A percentile compares a stretch with the other conserved stretches of the same genome.
Evolutionary conservation across 2,329 filamentous ascomycete species (phyloP).

Genomic region (Hypoxylon sp.): DNA sequence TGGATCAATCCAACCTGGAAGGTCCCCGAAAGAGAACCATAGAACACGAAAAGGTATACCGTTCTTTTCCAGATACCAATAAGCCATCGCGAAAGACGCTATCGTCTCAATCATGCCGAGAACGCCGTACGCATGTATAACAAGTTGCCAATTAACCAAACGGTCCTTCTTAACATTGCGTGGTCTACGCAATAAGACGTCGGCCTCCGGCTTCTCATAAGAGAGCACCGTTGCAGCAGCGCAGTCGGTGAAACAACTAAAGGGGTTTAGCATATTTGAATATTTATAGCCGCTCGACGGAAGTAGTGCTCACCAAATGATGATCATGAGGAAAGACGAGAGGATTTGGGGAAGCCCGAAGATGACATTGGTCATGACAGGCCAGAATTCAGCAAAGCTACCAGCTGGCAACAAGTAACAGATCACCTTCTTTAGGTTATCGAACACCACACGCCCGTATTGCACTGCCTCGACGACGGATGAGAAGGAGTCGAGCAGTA

Average conservation of each 20-base stretch:
- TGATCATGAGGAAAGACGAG: slow-evolving; percentile 80
- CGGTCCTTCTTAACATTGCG: slow-evolving; percentile 78
- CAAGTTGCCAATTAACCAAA: slow-evolving; percentile 80
- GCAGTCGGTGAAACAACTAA: slow-evolving; percentile 82
- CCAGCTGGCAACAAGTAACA: slow-evolving; percentile 82
- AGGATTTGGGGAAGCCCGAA: slow-evolving; percentile 82
- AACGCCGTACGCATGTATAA: slow-evolving; percentile 80
- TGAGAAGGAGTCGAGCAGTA: slow-evolving; percentile 81
- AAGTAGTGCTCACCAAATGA: slow-evolving; percentile 66
- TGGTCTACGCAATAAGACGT: slow-evolving; percentile 78
- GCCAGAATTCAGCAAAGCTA: slow-evolving; percentile 82
- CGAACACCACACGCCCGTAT: slow-evolving; percentile 82
- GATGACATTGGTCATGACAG: slow-evolving; percentile 78
- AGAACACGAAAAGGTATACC: slow-evolving; percentile 75
- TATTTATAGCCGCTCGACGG: slow-evolving; percentile 45
- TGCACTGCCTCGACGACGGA: slow-evolving; percentile 80
- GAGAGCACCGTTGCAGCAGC: slow-evolving; percentile 79
- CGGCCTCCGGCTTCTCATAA: slow-evolving; percentile 82
- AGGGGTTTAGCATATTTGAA: slow-evolving; percentile 33
- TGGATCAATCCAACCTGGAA: slow-evolving; percentile 65
- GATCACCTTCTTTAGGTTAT: slow-evolving; percentile 83
- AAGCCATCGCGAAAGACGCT: slow-evolving; percentile 74
- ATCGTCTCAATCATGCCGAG: slow-evolving; percentile 75
- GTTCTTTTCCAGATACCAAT: slow-evolving; percentile 73
- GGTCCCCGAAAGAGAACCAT: slow-evolving; percentile 77